Evolutionary conservation across 441 rosid species (phyloP).

Genomic region (Lepidium campestre): DNA sequence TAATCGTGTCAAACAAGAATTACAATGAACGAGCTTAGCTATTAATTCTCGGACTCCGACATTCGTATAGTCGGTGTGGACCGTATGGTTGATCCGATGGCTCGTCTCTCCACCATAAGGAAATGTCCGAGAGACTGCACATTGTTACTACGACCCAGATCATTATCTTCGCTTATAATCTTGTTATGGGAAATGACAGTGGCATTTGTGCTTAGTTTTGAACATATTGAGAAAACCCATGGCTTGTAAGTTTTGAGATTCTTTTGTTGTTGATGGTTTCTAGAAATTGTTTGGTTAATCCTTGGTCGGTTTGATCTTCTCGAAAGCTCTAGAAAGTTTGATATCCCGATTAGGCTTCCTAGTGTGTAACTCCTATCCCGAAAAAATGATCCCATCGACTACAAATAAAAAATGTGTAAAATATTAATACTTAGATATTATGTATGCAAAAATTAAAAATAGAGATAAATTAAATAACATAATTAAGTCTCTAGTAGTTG

Average conservation of each 20-base stretch:
- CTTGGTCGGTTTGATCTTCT: conserved; percentile 56
- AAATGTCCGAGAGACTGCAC: conserved; percentile 58
- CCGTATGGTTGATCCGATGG: conserved; percentile 19
- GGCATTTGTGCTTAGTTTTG: conserved; percentile 55
- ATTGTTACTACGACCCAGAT: conserved; percentile 12
- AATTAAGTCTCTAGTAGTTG: conserved; percentile 10
- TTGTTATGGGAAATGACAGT: conserved; percentile 31
- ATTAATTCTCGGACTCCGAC: not conserved
- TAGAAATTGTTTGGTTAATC: conserved; percentile 20
- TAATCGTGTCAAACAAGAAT: not conserved
- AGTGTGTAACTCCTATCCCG: conserved; percentile 72
- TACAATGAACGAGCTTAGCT: not conserved
- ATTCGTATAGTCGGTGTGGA: conserved; percentile 7
- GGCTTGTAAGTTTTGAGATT: conserved; percentile 39
- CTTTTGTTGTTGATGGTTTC: conserved; percentile 30
- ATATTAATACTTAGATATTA: not conserved
- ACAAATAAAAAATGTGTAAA: not conserved
- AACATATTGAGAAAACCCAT: conserved; percentile 67
- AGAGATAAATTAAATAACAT: not conserved
- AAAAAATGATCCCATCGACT: conserved; percentile 88
- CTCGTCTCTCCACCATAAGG: conserved; percentile 60
- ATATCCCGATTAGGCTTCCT: conserved; percentile 79
- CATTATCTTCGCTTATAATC: not conserved
- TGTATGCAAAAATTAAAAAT: not conserved
- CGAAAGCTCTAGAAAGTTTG: conserved; percentile 60